Evolutionary conservation across 2,329 filamentous ascomycete species (phyloP).

Genomic region (Cylindrodendrum hubeiense): DNA sequence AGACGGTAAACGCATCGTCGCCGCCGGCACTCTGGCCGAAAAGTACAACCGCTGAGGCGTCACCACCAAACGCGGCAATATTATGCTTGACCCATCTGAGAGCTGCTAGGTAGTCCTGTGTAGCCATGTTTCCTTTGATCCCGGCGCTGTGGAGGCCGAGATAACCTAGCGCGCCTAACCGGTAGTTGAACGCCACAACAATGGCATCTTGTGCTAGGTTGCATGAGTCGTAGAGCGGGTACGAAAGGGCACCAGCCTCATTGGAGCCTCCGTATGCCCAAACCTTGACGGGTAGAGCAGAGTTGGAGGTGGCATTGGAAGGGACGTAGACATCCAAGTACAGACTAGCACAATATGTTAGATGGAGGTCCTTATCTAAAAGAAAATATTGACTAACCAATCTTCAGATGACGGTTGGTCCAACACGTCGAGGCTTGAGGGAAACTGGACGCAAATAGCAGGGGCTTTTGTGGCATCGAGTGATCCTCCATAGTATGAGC

Average conservation of each 20-base stretch:
- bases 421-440: constrained; percentile 11
- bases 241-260: constrained; percentile 17
- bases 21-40: constrained; percentile 34
- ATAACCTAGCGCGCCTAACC: constrained; percentile 30
- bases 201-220: constrained; percentile 46
- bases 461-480: constrained; percentile 27
- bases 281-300: constrained; percentile 35
- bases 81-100: constrained; percentile 31
- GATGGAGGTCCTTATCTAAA: neutral
- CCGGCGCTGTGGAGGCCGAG: constrained; percentile 22
- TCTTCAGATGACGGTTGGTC: constrained; percentile 26
- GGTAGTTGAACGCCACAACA: constrained; percentile 33
- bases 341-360: constrained; percentile 13
- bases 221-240: constrained; percentile 34
- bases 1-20: constrained; percentile 21
- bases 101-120: constrained; percentile 29
- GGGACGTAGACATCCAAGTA: constrained; percentile 33
- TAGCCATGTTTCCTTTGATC: constrained; percentile 33
- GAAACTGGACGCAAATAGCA: constrained; percentile 27
- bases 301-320: neutral
- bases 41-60: constrained; percentile 54
- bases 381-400: constrained; percentile 19
- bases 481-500: constrained; percentile 1
- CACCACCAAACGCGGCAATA: constrained; percentile 51
- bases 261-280: constrained; percentile 32